Base-by-base conservation (phyloP, 106 monocot species). In the Vanilla planifolia region DNA sequence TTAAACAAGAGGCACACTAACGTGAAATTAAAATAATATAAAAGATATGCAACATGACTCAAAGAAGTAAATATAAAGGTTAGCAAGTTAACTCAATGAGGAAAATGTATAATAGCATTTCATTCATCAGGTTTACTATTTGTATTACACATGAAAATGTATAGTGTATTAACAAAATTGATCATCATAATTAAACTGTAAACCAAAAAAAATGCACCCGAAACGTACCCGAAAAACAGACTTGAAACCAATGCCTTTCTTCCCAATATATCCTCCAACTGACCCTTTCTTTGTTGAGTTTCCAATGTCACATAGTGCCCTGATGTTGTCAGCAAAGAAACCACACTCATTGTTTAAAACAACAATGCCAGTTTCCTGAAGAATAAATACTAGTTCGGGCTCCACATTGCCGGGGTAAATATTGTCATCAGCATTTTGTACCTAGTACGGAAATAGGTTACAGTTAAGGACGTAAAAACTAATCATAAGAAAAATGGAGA, bases 351-450 rank as follows among this genome's bases (percentile, higher is more conserved):
- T 98, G 57, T 98, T 98, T 62, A 98, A 62, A 26, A 98, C 77
- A 60, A 85, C 65, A 28, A 98, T 85, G 40, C 87, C 82, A 66
- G 61, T 41, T 24, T 74, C 74, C 33, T 88, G 85, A 63, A 98
- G 98, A 79, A 98, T 92, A 67, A 98, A 98, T 6, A 79, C 69
- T 51, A 98, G 64, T 40, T 92, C 70, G 11, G 98, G 98, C 26
- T 82, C 92, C 56, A 75, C 92, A 62, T 72, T 30, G 70, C 78
- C 68, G 16, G 63, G 67, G 46, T 98, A 98, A 19, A 61, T 67
- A 59, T 98, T 98, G 55, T 98, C 98, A 80, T 98, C 98, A 43
- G 98, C 98, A 82, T 98, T 98, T 72, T 98, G 98, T 60, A 98
- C 85, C 98, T 98, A 73, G 35, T 16, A 30, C 30, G 28, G 51